Evolutionary conservation across 306 rosid genomes (phyloP).

Genomic region (Rosa lucieae): DNA sequence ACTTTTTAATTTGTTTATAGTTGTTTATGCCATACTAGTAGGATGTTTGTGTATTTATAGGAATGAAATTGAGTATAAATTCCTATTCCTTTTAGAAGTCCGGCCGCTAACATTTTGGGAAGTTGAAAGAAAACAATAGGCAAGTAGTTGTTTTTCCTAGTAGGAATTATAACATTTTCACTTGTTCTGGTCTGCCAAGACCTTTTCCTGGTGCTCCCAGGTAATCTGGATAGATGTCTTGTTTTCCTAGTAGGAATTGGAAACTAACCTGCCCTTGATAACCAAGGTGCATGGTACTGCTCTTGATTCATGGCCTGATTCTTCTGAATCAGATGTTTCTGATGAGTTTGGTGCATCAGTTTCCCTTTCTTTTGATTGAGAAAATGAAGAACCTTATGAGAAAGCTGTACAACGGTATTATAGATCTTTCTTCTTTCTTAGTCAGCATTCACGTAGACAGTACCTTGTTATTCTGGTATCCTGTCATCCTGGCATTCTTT

Average conservation of each 20-base stretch:
- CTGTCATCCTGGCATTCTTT: neutral
- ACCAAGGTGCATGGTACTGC: constrained; percentile 52
- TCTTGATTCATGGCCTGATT: constrained; percentile 58
- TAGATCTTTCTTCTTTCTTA: constrained; percentile 17
- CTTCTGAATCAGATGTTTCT: constrained; percentile 64
- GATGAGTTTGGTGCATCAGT: constrained; percentile 80
- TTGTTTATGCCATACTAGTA: neutral
- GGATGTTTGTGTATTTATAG: neutral
- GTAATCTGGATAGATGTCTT: no score
- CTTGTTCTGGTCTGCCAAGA: no score
- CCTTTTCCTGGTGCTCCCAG: no score
- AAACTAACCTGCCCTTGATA: constrained; percentile 32
- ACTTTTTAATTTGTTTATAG: neutral
- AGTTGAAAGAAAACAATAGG: neutral
- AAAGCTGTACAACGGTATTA: constrained; percentile 86
- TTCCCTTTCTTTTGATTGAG: constrained; percentile 95
- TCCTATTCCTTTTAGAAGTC: neutral
- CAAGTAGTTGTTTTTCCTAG: no score
- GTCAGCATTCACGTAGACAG: constrained; percentile 6
- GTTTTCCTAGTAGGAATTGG: no score
- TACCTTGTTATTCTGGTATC: constrained; percentile 10
- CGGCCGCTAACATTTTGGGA: neutral
- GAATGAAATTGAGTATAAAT: neutral
- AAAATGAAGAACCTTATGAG: constrained; percentile 88
- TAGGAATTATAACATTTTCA: no score